Conservation (phyloP, 495 filamentous ascomycete genomes). For the Xylaria telfairii region DNA sequence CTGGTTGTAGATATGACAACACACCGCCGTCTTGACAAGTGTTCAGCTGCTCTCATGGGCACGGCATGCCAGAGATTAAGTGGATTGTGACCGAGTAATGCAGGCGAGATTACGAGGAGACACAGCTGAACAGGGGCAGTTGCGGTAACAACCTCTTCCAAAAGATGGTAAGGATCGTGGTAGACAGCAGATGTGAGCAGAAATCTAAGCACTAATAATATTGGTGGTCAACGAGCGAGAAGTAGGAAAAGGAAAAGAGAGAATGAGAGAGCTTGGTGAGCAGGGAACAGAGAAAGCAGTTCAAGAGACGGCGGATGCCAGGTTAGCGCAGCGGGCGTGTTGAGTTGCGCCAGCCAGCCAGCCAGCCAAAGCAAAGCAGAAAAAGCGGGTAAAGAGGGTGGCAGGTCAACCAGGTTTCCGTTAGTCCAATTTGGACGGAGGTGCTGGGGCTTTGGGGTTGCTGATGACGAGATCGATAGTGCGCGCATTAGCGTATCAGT, state of each 20-base stretch:
- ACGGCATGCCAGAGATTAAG: slow-evolving; percentile 24
- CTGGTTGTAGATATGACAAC: background rate
- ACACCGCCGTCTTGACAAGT: background rate
- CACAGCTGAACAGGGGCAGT: background rate
- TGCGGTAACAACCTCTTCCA: background rate
- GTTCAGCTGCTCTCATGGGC: slow-evolving; percentile 5
- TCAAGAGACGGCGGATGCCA: slow-evolving; percentile 31
- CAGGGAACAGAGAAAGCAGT: slow-evolving; percentile 30
- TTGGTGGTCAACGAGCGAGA: slow-evolving; percentile 16
- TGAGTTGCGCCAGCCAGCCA: slow-evolving; percentile 17
- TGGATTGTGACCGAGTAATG: slow-evolving; percentile 28
- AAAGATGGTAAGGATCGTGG: slow-evolving; percentile 9
- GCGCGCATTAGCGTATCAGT: background rate
- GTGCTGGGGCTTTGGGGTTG: background rate
- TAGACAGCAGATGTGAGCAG: background rate
- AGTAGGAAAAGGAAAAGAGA: slow-evolving; percentile 24
- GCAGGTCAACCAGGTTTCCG: slow-evolving; percentile 39
- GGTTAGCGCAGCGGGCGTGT: slow-evolving; percentile 25
- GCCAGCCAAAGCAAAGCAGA: slow-evolving; percentile 26
- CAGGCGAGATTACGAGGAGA: slow-evolving; percentile 15
- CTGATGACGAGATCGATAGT: slow-evolving; percentile 6
- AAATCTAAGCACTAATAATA: background rate
- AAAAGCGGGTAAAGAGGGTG: slow-evolving; percentile 40
- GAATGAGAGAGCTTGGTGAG: slow-evolving; percentile 28
- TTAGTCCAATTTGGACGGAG: slow-evolving; percentile 8